Evolutionary conservation across 179 eudicot species (phyloP), one percentile per base, ranked within the genome.

Genomic region (Nepenthes alata): DNA sequence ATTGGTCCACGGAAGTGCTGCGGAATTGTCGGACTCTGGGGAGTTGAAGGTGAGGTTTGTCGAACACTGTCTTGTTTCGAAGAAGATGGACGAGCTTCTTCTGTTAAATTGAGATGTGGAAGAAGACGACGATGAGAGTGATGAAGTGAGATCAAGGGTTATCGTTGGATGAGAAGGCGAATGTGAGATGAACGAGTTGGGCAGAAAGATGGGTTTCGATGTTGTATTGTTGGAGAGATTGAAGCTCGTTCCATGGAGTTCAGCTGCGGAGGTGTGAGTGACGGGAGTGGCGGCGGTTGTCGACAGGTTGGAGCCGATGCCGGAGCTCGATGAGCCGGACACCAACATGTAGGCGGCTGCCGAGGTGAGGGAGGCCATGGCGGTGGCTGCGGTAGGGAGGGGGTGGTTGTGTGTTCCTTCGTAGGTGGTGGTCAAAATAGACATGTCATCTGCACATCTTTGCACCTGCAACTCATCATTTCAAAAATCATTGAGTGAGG

Each of bases 91-190:
- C 0, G 68, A 35, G 38, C 47, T 2, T 37, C 48, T 13, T 25
- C 66, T 70, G 15, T 60, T 67, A 6, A 58, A 58, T 25, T 65
- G 84, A 44, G 68, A 55, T 25, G 25, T 25, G 25, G 25, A 25
- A 47, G 85, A 68, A 37, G 87, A 64, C 25, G 82, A 53, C 9
- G 66, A 59, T 8, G 81, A 37, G 53, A 91, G 75, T 39, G 67
- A 58, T 11, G 91, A 74, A 48, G 94, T 83, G 66, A 86, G 87
- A 51, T 86, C 94, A 25, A 86, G 85, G 12, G 94, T 86, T 60
- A 86, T 84, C 8, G 85, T 81, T 11, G 94, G 94, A 62, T 66
- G 71, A 0, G 87, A 61, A 11, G 80, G 71, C 4, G 83, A 56
- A 4, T 83, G 66, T 4, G 79, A 72, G 73, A 76, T 58, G 5